Evolutionary conservation across 345 rosid species (phyloP), one percentile per base, ranked within the genome.

Genomic region (Gossypium arboreum): DNA sequence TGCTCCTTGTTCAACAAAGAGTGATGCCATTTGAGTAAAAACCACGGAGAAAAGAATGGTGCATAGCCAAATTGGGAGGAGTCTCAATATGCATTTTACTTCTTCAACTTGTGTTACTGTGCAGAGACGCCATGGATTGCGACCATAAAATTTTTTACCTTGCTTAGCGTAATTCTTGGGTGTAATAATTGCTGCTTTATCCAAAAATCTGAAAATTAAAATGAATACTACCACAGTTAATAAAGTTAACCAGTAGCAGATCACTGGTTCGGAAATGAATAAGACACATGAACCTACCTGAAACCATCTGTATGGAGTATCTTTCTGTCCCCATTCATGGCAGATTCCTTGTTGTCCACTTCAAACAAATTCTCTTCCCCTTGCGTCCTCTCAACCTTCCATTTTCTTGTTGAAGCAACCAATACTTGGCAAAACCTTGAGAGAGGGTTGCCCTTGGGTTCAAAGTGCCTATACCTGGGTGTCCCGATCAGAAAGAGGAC

Each of bases 21-120:
- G 87, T 17, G 98, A 95, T 16, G 99, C 99, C 99, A 95, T 93
- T 79, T 95, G 98, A 44, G 99, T 93, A 86, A 93, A 95, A 56
- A 93, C 94, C 1, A 95, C 99, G 0, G 99, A 95, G 89, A 90
- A 95, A 29, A 93, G 81, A 24, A 95, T 93, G 55, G 99, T 93
- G 86, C 99, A 95, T 65, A 93, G 96, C 99, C 99, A 95, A 17
- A 95, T 90, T 18, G 98, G 98, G 57, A 95, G 84, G 63, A 93
- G 87, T 76, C 96, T 89, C 44, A 95, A 66, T 65, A 95, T 81
- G 88, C 98, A 91, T 80, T 95, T 95, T 59, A 93, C 98, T 87
- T 95, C 99, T 85, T 95, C 99, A 2, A 95, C 97, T 81, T 93
- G 99, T 17, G 97, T 88, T 68, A 91, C 80, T 0, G 97, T 86